These are phyloP conservation scores for Persicaria tinctoria DNA, from an alignment of 148 eudicot species.

Conservation along the genomic window DNA sequence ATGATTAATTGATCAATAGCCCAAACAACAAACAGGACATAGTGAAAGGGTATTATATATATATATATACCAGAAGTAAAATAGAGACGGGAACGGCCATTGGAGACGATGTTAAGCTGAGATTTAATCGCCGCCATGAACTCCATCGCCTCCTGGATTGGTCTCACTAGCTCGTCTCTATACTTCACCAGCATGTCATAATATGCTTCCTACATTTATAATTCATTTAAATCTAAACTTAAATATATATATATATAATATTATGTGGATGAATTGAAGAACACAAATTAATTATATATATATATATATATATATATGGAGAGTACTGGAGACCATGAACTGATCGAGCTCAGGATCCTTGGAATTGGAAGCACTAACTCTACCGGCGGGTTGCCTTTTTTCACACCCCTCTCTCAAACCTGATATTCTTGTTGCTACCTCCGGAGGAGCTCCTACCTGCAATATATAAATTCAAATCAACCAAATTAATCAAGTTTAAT, in stretches of 20 bases:
- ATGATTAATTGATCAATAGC: no score
- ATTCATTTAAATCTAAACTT: no score
- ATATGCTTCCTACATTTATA: constrained; percentile 64
- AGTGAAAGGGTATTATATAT: no score
- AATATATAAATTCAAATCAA: no score
- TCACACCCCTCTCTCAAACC: constrained; percentile 68
- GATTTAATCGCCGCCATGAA: constrained; percentile 79
- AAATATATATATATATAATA: no score
- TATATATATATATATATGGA: no score
- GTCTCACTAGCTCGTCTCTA: constrained; percentile 72
- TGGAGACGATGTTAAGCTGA: constrained; percentile 59
- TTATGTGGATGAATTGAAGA: no score
- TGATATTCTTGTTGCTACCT: constrained; percentile 59
- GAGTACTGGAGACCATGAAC: constrained; percentile 48
- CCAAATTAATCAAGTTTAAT: no score
- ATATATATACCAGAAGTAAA: constrained; percentile 43
- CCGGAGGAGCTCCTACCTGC: constrained; percentile 94
- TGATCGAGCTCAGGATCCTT: constrained; percentile 90
- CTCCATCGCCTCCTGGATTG: constrained; percentile 91
- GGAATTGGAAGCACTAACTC: constrained; percentile 34
- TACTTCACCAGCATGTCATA: constrained; percentile 89
- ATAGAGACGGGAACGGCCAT: constrained; percentile 41
- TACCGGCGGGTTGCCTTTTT: constrained; percentile 43
- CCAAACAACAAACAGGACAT: no score
- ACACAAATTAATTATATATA: no score